These are phyloP conservation scores for Chlorophyllum brunneum DNA, from an alignment of 768 basidiomycete species.

Conservation along the genomic window DNA sequence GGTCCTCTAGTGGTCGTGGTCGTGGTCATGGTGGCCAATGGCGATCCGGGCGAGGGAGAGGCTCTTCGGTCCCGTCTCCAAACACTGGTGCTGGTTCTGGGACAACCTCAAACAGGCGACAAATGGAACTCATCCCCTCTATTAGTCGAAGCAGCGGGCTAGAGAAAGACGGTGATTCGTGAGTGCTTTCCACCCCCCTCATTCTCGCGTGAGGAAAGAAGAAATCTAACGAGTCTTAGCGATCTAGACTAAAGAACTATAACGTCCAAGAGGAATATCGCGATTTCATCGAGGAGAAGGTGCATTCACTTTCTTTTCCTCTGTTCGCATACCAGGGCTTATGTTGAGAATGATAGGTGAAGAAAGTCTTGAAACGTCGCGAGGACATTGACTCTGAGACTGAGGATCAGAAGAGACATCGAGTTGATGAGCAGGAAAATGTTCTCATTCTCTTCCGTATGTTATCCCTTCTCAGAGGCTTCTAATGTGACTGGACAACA, in stretches of 20 bases:
- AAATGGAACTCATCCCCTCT: conserved; percentile 66
- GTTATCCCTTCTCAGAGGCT: conserved; percentile 20
- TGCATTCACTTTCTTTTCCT: conserved; percentile 21
- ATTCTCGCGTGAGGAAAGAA: neutral
- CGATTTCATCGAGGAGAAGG: conserved; percentile 62
- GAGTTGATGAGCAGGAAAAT: conserved; percentile 60
- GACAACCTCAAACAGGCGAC: conserved; percentile 20
- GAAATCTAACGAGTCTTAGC: conserved; percentile 33
- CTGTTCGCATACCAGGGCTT: neutral
- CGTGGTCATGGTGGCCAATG: neutral
- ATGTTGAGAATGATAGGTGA: conserved; percentile 35
- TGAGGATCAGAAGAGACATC: conserved; percentile 31
- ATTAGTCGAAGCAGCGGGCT: conserved; percentile 76
- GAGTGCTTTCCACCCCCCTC: conserved; percentile 27
- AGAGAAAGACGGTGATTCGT: conserved; percentile 74
- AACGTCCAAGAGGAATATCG: conserved; percentile 66
- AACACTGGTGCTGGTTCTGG: neutral
- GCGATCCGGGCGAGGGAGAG: conserved; percentile 9
- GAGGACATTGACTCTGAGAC: conserved; percentile 26
- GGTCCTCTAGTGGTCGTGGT: neutral
- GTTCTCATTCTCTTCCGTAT: conserved; percentile 70
- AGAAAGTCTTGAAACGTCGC: conserved; percentile 41
- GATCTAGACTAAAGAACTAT: conserved; percentile 53
- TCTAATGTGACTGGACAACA: neutral
- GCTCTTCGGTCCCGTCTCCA: neutral